Evolutionary conservation across 352 stramenopile species (phyloP), one percentile per base, ranked within the genome.

Genomic region (Phytopythium oedochilum): DNA sequence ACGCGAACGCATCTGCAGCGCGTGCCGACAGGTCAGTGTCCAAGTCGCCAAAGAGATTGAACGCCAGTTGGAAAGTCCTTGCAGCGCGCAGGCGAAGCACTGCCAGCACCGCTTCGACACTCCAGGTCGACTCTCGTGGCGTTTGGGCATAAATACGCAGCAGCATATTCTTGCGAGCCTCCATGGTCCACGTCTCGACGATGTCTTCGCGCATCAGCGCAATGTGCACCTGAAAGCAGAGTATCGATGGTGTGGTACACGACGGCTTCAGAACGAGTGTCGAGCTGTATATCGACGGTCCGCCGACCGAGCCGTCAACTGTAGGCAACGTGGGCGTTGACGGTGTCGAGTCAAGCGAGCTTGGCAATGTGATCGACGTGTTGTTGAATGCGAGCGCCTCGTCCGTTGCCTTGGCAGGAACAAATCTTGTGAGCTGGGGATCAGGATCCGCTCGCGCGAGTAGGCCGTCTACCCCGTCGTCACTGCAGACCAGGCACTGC

Each of bases 91-190:
- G 20, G 3, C 47, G 32, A 31, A 54, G 20, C 7, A 34, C 31
- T n/a, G 47, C 15, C 11, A 54, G 20, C 22, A 43, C 34, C 8
- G n/a, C 34, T 17, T 26, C 47, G 2, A n/a, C 15, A 10, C 14
- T 54, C 47, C 47, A 54, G 2, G 9, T 23, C 9, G n/a, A 3
- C 5, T 34, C 10, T 0, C 22, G 31, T 20, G 14, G 14, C 5
- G 32, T 14, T 3, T 40, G 26, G 10, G 4, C 29, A 12, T 23
- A 32, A 20, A 43, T 22, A 3, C 47, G 47, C 11, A 54, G 47
- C 14, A 54, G n/a, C 31, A 54, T 11, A 32, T 54, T 54, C 32
- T 54, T 54, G 20, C 47, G 31, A 4, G 32, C 47, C 20, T 54
- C 47, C 47, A 54, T 54, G 29, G 12, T 26, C 47, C 47, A 54